Percentiles rank a stretch among this genome's conserved stretches.
Conservation (phyloP, 108 stramenopile species). For the Discostella stelligeroides region DNA sequence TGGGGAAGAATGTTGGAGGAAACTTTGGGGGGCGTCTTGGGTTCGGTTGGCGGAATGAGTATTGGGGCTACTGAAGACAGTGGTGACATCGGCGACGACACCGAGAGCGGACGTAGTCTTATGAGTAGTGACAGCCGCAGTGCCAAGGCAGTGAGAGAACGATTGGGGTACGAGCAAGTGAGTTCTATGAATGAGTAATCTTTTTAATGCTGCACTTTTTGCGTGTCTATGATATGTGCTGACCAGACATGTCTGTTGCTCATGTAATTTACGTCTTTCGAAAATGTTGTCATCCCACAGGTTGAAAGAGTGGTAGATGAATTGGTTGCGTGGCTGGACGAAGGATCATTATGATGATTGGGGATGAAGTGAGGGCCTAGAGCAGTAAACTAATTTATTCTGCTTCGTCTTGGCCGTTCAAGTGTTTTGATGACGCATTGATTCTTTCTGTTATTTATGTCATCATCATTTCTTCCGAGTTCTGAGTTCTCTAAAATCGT, state of each 20-base stretch:
- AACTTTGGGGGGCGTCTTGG: constrained; percentile 61
- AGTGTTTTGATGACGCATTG: too few relatives aligned
- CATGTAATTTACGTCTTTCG: not conserved
- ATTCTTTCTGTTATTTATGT: too few relatives aligned
- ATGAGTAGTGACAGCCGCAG: not conserved
- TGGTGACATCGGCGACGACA: constrained; percentile 1
- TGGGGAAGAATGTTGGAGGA: constrained; percentile 68
- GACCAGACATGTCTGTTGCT: not conserved
- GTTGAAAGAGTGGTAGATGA: constrained; percentile 59
- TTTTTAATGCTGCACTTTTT: not conserved
- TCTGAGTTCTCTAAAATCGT: too few relatives aligned
- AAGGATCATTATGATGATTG: constrained; percentile 45
- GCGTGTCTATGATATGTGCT: not conserved
- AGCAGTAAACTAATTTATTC: too few relatives aligned
- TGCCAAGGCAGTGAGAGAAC: constrained; percentile 18
- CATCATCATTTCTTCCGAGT: too few relatives aligned
- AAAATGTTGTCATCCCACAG: constrained; percentile 4
- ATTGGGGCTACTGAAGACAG: not conserved
- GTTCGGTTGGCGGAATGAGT: constrained; percentile 5
- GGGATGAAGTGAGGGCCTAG: too few relatives aligned
- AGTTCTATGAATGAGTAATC: not conserved
- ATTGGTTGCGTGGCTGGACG: constrained; percentile 79
- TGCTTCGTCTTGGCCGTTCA: too few relatives aligned
- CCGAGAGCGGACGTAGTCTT: not conserved
- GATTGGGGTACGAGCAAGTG: constrained; percentile 36